phyloP scores from a whole-genome alignment of 805 yeast genomes.

The Starmerella tilneyi region DNA sequence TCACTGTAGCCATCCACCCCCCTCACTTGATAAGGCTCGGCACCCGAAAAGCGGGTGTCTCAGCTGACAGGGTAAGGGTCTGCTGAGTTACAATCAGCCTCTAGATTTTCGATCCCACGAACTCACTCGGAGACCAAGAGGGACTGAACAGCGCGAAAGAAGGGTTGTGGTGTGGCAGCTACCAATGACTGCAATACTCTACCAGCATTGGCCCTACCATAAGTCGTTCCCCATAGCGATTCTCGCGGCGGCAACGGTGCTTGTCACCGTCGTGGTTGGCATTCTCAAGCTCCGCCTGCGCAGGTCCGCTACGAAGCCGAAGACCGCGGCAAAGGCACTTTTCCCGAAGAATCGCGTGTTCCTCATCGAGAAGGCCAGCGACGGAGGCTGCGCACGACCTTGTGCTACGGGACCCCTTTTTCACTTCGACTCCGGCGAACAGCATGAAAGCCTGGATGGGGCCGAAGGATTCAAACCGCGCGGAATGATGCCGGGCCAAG shows the following conservation, averaged over 20 bases:
- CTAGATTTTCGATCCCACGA: conserved; percentile 3
- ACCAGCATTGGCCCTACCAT: not conserved
- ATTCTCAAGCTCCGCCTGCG: not conserved
- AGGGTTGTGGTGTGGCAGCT: not conserved
- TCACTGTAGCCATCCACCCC: not conserved
- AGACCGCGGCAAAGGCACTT: not conserved
- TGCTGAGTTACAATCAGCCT: conserved; percentile 1
- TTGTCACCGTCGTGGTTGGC: not conserved
- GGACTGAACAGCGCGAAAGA: not conserved
- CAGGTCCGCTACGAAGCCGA: not conserved
- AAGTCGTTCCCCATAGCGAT: not conserved
- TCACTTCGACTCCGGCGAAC: conserved; percentile 8
- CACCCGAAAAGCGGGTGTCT: not conserved
- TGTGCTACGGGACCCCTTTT: conserved; percentile 14
- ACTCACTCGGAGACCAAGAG: not conserved
- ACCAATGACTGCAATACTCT: not conserved
- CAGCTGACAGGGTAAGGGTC: conserved; percentile 1
- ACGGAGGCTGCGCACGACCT: conserved; percentile 9
- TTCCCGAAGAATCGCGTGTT: conserved; percentile 10
- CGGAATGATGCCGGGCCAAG: not conserved
- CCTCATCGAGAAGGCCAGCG: conserved; percentile 8
- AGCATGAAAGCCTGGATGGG: not conserved
- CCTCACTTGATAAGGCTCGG: not conserved
- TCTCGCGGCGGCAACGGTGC: conserved; percentile 1
- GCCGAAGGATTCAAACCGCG: not conserved